Conservation (phyloP, 2,329 filamentous ascomycete species). For the Alternaria dauci region DNA sequence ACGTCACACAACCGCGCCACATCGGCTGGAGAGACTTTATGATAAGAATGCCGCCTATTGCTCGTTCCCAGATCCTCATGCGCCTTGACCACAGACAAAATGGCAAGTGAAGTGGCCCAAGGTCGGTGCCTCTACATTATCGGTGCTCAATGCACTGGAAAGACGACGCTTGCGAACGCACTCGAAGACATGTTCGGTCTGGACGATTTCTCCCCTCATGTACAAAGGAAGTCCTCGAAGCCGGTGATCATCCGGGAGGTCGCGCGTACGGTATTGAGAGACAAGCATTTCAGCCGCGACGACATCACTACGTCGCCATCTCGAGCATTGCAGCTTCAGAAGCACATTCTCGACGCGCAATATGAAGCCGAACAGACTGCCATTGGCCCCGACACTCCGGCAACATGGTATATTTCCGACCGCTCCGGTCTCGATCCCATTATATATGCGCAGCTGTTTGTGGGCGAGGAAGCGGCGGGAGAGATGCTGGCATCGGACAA, state of each 20-base stretch:
- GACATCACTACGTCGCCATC: conserved; percentile 44
- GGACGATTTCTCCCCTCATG: neutral
- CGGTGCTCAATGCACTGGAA: conserved; percentile 58
- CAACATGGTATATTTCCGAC: conserved; percentile 54
- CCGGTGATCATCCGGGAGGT: conserved; percentile 50
- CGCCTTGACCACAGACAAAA: neutral
- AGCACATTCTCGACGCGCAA: conserved; percentile 52
- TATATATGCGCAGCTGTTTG: conserved; percentile 50
- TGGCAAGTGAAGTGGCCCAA: neutral
- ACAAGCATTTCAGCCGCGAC: conserved; percentile 44
- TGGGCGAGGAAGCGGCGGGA: conserved; percentile 33
- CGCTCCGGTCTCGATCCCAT: conserved; percentile 55
- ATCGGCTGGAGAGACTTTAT: neutral
- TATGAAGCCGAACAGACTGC: conserved; percentile 37
- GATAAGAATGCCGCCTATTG: conserved; percentile 21
- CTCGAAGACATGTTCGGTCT: conserved; percentile 36
- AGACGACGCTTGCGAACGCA: conserved; percentile 55
- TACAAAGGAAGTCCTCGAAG: neutral
- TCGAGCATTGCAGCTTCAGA: conserved; percentile 49
- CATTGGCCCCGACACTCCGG: neutral
- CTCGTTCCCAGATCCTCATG: neutral
- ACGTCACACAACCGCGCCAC: neutral
- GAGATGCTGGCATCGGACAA: conserved; percentile 30
- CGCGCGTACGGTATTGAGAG: conserved; percentile 48
- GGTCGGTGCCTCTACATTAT: conserved; percentile 52